These are phyloP conservation scores for Carnegiea gigantea DNA, from an alignment of 179 eudicot genomes.

Conservation along the genomic window DNA sequence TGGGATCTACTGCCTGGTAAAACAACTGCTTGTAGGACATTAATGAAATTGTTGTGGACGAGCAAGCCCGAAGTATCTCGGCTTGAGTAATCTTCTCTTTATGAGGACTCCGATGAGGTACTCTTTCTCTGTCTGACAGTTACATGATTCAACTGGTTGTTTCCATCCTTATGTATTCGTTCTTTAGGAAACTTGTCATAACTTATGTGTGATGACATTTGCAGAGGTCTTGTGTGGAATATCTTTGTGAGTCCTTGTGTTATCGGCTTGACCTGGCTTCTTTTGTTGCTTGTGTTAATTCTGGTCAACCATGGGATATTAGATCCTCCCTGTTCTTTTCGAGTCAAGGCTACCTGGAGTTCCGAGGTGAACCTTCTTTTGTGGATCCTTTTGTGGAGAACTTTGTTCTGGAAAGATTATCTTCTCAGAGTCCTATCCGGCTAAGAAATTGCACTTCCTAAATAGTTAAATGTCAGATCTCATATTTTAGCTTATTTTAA, in stretches of 20 bases:
- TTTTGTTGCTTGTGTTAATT: slow-evolving; percentile 89
- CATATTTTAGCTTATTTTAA: background rate
- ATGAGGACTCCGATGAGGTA: slow-evolving; percentile 83
- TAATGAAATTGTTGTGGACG: slow-evolving; percentile 91
- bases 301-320: slow-evolving; percentile 83
- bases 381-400: slow-evolving; percentile 94
- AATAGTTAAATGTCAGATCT: background rate
- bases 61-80: slow-evolving; percentile 73
- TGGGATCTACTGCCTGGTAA: slow-evolving; percentile 95
- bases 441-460: slow-evolving; percentile 39
- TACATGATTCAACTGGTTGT: background rate
- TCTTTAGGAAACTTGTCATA: slow-evolving; percentile 8
- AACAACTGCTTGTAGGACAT: slow-evolving; percentile 68
- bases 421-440: slow-evolving; percentile 87
- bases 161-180: background rate
- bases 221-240: slow-evolving; percentile 80
- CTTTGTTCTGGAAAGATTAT: slow-evolving; percentile 90
- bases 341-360: slow-evolving; percentile 51
- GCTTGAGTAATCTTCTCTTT: slow-evolving; percentile 67
- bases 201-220: slow-evolving; percentile 16
- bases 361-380: slow-evolving; percentile 41
- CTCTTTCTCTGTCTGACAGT: background rate
- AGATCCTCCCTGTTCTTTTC: slow-evolving; percentile 71
- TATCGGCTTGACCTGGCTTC: slow-evolving; percentile 95
- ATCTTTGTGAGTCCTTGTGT: slow-evolving; percentile 90